Evolutionary conservation across 768 basidiomycete genomes (phyloP).

Genomic region (Tephrocybe sp.): DNA sequence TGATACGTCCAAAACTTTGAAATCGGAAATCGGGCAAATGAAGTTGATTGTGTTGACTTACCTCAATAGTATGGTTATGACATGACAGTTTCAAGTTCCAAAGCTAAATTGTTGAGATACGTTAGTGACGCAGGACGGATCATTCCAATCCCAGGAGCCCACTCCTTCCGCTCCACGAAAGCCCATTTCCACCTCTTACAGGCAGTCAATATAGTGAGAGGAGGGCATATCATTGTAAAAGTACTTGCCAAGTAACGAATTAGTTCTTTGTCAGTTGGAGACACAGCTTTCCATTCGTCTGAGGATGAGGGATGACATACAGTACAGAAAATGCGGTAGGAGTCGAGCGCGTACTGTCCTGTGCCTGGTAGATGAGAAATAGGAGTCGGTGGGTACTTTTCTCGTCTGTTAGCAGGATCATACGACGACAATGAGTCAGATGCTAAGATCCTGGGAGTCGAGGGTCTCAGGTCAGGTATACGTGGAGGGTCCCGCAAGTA

Average conservation of each 20-base stretch:
- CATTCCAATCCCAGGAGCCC: slow-evolving; percentile 47
- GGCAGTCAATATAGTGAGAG: not conserved
- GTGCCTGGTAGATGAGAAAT: slow-evolving; percentile 63
- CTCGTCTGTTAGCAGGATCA: slow-evolving; percentile 18
- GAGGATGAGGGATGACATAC: slow-evolving; percentile 27
- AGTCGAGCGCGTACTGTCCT: slow-evolving; percentile 74
- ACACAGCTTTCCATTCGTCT: slow-evolving; percentile 62
- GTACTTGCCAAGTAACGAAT: slow-evolving; percentile 62
- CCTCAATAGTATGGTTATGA: no score
- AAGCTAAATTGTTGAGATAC: slow-evolving; percentile 40
- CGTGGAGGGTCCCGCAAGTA: slow-evolving; percentile 49
- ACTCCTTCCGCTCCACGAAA: slow-evolving; percentile 46
- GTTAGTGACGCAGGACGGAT: slow-evolving; percentile 33
- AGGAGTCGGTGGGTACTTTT: slow-evolving; percentile 44
- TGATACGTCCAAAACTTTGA: slow-evolving; percentile 34
- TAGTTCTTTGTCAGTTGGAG: slow-evolving; percentile 70
- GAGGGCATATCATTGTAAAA: not conserved
- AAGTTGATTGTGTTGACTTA: no score
- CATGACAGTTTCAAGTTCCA: slow-evolving; percentile 27
- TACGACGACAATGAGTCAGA: not conserved
- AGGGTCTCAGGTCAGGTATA: slow-evolving; percentile 29
- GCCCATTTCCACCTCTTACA: slow-evolving; percentile 76
- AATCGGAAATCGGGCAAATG: not conserved
- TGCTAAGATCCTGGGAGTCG: slow-evolving; percentile 21
- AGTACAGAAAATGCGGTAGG: slow-evolving; percentile 70